Base-by-base conservation (phyloP, 495 filamentous ascomycete genomes). In the Apodospora peruviana region DNA sequence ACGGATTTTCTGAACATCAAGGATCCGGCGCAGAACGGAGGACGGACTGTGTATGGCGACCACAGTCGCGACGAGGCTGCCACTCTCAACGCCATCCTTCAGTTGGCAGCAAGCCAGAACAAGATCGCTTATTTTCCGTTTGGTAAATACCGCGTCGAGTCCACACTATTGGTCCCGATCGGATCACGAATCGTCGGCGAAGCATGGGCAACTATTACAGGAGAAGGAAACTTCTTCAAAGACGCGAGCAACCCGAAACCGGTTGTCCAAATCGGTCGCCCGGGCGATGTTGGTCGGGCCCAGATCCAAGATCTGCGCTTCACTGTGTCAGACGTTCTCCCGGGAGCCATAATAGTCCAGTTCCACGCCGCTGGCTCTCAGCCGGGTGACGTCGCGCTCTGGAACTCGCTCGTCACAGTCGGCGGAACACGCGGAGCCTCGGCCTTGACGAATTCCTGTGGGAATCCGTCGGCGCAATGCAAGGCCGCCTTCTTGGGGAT, bases 401-500 rank as follows among this genome's bases (percentile, higher is more conserved):
- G 78, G 78, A 84, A 85, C 56, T 74, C 70, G 0, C 62, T 82
- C 21, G 67, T 81, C 43, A 78, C 77, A 9, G 74, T 87, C 23
- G 84, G 83, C 29, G 83, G 83, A 2, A 73, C 73, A 1, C 69
- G 71, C 3, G 79, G 75, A 0, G 72, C 73, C 12, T 52, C 60
- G 5, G 66, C 50, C 8, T 43, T 70, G 19, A 58, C 56, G 0
- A 38, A 61, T n/a, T 65, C 72, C 2, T 77, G 74, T 11, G 66
- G 62, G 36, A 72, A 68, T 8, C 18, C 55, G 12, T 58, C 54
- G 8, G 59, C 69, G 20, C 76, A 82, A 54, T 88, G 86, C 58
- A 74, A 79, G 19, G 84, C 76, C 2, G 86, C 81, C 2, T 89
- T 81, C 56, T 62, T 88, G 69, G 73, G 75, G 3, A 72, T 88